These are phyloP conservation scores for Tricholoma hemisulphureum DNA, from an alignment of 768 basidiomycete genomes.

Conservation along the genomic window DNA sequence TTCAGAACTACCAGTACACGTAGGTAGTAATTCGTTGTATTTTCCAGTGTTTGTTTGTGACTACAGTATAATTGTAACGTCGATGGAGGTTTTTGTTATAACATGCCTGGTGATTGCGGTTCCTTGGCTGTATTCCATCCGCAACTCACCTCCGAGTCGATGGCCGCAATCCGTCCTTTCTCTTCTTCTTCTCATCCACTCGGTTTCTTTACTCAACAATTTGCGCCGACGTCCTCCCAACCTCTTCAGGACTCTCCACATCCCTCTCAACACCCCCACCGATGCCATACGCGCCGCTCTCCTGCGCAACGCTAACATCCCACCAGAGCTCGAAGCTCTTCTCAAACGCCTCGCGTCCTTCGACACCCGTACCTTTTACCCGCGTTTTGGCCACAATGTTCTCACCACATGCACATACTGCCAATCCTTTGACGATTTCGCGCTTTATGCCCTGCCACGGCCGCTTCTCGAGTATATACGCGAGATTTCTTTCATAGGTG, in stretches of 20 bases:
- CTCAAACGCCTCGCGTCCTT: slow-evolving; percentile 54
- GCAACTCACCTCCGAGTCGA: slow-evolving; percentile 9
- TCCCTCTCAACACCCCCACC: slow-evolving; percentile 54
- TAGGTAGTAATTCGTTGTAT: too few relatives aligned
- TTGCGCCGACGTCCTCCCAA: slow-evolving; percentile 55
- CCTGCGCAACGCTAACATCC: slow-evolving; percentile 42
- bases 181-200: slow-evolving; percentile 46
- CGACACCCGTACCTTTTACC: slow-evolving; percentile 56
- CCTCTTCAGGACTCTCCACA: slow-evolving; percentile 53
- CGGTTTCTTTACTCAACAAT: slow-evolving; percentile 49
- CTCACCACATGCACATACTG: slow-evolving; percentile 68
- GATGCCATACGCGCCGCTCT: slow-evolving; percentile 51
- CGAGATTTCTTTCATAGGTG: slow-evolving; percentile 53
- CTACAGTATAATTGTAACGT: too few relatives aligned
- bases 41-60: slow-evolving; percentile 8
- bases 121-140: slow-evolving; percentile 19
- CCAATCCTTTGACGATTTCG: slow-evolving; percentile 57
- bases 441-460: slow-evolving; percentile 53
- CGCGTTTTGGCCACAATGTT: slow-evolving; percentile 67
- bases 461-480: slow-evolving; percentile 60
- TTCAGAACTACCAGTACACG: too few relatives aligned
- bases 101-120: slow-evolving; percentile 15
- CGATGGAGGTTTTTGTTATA: too few relatives aligned
- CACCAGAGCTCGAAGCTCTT: slow-evolving; percentile 48
- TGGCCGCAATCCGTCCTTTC: slow-evolving; percentile 29